Conservation (phyloP, 768 basidiomycete species). For the Phanerochaete carnosa region DNA sequence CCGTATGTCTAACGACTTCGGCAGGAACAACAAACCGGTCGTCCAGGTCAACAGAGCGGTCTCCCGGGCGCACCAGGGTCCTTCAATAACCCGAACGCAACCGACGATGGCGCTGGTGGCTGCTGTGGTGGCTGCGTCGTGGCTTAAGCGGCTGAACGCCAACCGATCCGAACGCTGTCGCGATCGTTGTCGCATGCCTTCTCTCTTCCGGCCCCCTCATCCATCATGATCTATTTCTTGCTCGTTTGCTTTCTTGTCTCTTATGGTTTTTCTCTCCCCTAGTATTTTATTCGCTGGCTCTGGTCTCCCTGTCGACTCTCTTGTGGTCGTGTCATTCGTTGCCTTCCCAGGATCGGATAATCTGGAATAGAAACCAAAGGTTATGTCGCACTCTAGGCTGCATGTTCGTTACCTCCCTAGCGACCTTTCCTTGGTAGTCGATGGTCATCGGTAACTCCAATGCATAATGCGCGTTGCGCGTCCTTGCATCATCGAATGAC, state of each 20-base stretch:
- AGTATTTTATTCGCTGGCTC: constrained; percentile 1
- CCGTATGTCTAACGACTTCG: neutral
- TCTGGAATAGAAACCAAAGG: constrained; percentile 4
- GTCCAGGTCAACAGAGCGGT: constrained; percentile 50
- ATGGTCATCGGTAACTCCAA: neutral
- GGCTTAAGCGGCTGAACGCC: constrained; percentile 26
- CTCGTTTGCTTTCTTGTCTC: neutral
- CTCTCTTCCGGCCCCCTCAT: neutral
- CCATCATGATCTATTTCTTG: neutral
- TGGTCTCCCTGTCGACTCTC: neutral
- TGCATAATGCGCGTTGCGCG: neutral
- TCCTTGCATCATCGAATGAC: neutral
- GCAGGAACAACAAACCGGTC: constrained; percentile 77
- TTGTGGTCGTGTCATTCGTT: constrained; percentile 5
- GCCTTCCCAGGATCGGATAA: constrained; percentile 4
- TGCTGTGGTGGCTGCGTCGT: constrained; percentile 75
- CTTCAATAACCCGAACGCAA: constrained; percentile 43
- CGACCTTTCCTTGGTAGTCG: neutral
- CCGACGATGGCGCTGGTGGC: constrained; percentile 51
- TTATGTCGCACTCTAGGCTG: neutral
- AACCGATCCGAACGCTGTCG: neutral
- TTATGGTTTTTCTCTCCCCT: neutral
- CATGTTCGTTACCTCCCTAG: neutral
- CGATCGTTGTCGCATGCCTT: no score
- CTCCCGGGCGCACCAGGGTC: constrained; percentile 39